Percentiles rank a stretch among this genome's conserved stretches.
These are phyloP conservation scores for Starmerella gropengiesseri DNA, from an alignment of 805 yeast species.

Conservation along the genomic window DNA sequence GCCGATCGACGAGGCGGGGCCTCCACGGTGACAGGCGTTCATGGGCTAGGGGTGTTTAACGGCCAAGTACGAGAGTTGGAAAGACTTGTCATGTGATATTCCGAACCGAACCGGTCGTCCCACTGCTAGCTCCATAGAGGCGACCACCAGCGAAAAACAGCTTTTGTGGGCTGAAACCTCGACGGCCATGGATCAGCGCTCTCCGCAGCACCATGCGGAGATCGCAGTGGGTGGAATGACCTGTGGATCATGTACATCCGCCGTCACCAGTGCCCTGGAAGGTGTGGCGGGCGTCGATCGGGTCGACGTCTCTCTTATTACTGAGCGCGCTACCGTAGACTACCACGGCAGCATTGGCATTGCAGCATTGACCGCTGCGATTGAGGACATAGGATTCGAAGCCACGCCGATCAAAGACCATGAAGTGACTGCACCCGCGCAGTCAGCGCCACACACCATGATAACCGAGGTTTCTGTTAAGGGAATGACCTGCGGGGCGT, in stretches of 20 bases:
- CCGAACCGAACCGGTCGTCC: too few relatives aligned
- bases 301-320: conserved; percentile 59
- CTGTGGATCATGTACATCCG: conserved; percentile 71
- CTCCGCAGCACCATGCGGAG: conserved; percentile 10
- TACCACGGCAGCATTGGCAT: conserved; percentile 35
- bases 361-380: conserved; percentile 38
- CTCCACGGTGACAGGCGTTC: too few relatives aligned
- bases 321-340: conserved; percentile 56
- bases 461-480: conserved; percentile 30
- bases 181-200: not conserved
- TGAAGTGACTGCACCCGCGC: not conserved
- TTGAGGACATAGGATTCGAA: conserved; percentile 74
- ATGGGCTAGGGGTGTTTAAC: too few relatives aligned
- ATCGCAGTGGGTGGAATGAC: conserved; percentile 67
- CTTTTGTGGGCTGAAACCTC: too few relatives aligned
- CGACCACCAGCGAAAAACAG: too few relatives aligned
- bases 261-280: conserved; percentile 49
- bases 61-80: too few relatives aligned
- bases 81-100: too few relatives aligned
- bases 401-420: conserved; percentile 26
- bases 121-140: too few relatives aligned
- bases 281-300: conserved; percentile 40
- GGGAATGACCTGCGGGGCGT: conserved; percentile 92
- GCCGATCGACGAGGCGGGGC: too few relatives aligned
- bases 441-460: not conserved